Evolutionary conservation across 106 monocot species (phyloP).

Genomic region (Allium cepa): DNA sequence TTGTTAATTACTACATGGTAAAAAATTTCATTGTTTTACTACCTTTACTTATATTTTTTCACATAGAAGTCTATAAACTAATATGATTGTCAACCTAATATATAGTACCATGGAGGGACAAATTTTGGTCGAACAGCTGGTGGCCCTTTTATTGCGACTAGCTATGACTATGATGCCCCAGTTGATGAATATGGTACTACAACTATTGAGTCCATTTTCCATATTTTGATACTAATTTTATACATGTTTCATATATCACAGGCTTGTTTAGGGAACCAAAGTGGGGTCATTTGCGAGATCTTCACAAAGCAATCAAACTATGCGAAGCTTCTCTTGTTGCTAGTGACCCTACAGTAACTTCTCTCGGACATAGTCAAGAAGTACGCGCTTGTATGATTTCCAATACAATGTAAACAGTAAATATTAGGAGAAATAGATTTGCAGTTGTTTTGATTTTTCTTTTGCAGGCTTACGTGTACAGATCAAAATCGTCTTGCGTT

Average conservation of each 20-base stretch:
- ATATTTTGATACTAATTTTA: not conserved
- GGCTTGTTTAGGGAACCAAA: conserved; percentile 62
- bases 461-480: conserved; percentile 61
- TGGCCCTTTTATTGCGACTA: conserved; percentile 54
- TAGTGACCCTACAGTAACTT: conserved; percentile 50
- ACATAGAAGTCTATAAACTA: not conserved
- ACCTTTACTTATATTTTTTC: not conserved
- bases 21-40: conserved; percentile 5
- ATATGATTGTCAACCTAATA: not conserved
- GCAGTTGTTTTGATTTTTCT: not conserved
- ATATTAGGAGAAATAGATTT: not conserved
- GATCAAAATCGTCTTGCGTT: conserved; percentile 66
- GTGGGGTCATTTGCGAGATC: conserved; percentile 96
- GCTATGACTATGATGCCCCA: not conserved
- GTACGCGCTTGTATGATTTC: conserved; percentile 7
- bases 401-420: not conserved
- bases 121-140: conserved; percentile 89
- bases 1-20: conserved; percentile 98
- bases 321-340: conserved; percentile 73
- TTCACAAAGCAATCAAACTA: conserved; percentile 86
- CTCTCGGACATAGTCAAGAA: conserved; percentile 66
- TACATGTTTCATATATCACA: not conserved
- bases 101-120: conserved; percentile 83
- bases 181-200: conserved; percentile 74
- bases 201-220: not conserved